Percentiles rank a stretch among this genome's conserved stretches.
phyloP scores from a whole-genome alignment of 495 filamentous ascomycete species.

The Penicillium coffeae region DNA sequence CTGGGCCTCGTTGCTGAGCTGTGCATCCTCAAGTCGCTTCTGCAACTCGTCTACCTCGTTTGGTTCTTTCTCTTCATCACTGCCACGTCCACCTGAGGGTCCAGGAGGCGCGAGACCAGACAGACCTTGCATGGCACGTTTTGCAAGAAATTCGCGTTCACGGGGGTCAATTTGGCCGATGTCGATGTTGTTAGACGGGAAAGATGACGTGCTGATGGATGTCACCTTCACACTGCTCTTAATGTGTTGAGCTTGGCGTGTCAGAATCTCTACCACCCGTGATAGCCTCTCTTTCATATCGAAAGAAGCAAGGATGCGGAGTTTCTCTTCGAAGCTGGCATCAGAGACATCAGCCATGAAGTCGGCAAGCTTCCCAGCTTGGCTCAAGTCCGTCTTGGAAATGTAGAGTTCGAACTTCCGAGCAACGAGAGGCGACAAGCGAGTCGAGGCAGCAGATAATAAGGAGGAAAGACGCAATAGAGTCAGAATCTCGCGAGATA shows the following conservation, averaged over 20 bases:
- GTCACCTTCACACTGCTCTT: conserved; percentile 80
- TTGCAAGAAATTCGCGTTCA: conserved; percentile 50
- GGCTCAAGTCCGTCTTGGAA: conserved; percentile 63
- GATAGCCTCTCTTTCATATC: conserved; percentile 73
- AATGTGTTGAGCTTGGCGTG: conserved; percentile 71
- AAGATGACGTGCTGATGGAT: conserved; percentile 56
- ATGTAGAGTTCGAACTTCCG: conserved; percentile 84
- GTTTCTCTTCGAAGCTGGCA: conserved; percentile 79
- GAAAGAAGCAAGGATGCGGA: conserved; percentile 73
- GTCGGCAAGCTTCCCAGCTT: conserved; percentile 88
- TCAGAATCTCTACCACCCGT: conserved; percentile 74
- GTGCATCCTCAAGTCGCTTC: conserved; percentile 77
- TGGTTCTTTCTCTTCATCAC: conserved; percentile 64
- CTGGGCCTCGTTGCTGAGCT: conserved; percentile 68
- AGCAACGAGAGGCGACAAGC: conserved; percentile 76
- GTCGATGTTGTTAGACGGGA: conserved; percentile 54
- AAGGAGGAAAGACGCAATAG: conserved; percentile 75
- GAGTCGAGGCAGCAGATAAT: conserved; percentile 56
- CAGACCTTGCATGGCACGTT: conserved; percentile 47
- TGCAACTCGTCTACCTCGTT: conserved; percentile 91
- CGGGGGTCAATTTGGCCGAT: conserved; percentile 49
- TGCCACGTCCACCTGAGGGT: conserved; percentile 41
- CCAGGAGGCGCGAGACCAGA: conserved; percentile 51
- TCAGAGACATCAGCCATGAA: conserved; percentile 93
- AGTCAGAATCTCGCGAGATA: conserved; percentile 77